Evolutionary conservation across 83 land plant genomes (phyloP).

Genomic region (Thuja plicata): DNA sequence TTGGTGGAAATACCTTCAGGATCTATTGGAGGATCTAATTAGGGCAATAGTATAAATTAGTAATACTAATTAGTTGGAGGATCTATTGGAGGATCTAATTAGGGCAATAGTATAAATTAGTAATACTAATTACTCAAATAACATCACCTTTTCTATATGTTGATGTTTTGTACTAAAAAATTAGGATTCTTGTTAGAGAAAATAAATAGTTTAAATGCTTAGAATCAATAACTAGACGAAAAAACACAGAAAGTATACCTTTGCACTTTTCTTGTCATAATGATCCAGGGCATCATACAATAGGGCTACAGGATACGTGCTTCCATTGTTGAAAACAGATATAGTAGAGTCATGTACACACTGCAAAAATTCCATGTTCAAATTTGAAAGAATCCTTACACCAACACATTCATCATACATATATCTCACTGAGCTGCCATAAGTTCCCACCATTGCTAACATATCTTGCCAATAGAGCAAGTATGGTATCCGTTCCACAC

Average conservation of each 20-base stretch:
- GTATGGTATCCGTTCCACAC: constrained; percentile 95
- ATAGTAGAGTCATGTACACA: constrained; percentile 93
- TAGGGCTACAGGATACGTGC: constrained; percentile 89
- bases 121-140: neutral
- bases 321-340: constrained; percentile 90
- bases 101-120: too few relatives aligned
- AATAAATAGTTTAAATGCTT: neutral
- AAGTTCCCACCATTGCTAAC: constrained; percentile 89
- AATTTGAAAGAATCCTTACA: constrained; percentile 91
- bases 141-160: neutral
- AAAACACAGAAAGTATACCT: constrained; percentile 44
- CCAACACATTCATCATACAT: constrained; percentile 97
- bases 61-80: too few relatives aligned
- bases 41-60: too few relatives aligned
- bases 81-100: too few relatives aligned
- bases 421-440: constrained; percentile 75
- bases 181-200: neutral
- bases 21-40: too few relatives aligned
- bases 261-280: constrained; percentile 91
- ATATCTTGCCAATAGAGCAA: constrained; percentile 94
- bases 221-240: neutral
- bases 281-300: constrained; percentile 98
- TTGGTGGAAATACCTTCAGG: too few relatives aligned
- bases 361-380: constrained; percentile 94
- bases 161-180: neutral